A percentile compares a stretch with the other conserved stretches of the same genome.
Conservation (phyloP, 108 stramenopile genomes). For the Nannochloropsis gaditana region DNA sequence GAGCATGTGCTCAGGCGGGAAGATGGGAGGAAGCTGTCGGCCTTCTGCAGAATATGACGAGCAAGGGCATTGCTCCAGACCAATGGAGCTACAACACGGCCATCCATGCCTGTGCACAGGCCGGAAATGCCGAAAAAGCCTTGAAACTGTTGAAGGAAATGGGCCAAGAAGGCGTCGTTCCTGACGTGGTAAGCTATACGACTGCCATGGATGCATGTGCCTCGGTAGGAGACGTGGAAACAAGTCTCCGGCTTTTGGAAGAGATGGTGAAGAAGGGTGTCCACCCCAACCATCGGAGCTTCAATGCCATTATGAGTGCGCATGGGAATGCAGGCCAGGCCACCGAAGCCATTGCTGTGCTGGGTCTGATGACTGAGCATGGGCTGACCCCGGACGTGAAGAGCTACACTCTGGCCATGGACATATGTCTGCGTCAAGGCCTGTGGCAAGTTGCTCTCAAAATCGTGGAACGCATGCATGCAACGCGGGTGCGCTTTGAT, state of each 20-base stretch:
- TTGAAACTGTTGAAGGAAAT: constrained; percentile 24
- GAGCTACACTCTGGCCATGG: constrained; percentile 22
- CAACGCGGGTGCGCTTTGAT: not conserved
- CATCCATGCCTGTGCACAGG: constrained; percentile 28
- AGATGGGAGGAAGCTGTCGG: constrained; percentile 39
- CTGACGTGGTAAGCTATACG: constrained; percentile 16
- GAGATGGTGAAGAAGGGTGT: constrained; percentile 21
- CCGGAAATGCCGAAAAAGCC: not conserved
- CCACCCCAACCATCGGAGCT: constrained; percentile 16
- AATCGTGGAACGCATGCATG: not conserved
- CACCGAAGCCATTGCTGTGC: constrained; percentile 25
- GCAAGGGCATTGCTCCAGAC: constrained; percentile 24
- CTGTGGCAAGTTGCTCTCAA: not conserved
- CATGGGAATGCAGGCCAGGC: constrained; percentile 23
- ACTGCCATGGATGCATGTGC: constrained; percentile 19
- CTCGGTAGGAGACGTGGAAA: not conserved
- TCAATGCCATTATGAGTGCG: constrained; percentile 21
- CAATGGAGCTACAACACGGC: constrained; percentile 33
- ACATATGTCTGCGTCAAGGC: not conserved
- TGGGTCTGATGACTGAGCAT: constrained; percentile 15
- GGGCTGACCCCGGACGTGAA: constrained; percentile 19
- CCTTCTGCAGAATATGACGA: constrained; percentile 35
- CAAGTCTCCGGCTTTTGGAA: not conserved
- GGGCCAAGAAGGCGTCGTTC: not conserved
- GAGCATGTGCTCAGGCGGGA: constrained; percentile 39